These are phyloP conservation scores for Gonapodya prolifera DNA, from an alignment of 192 early-diverging fungal genomes.

Conservation along the genomic window DNA sequence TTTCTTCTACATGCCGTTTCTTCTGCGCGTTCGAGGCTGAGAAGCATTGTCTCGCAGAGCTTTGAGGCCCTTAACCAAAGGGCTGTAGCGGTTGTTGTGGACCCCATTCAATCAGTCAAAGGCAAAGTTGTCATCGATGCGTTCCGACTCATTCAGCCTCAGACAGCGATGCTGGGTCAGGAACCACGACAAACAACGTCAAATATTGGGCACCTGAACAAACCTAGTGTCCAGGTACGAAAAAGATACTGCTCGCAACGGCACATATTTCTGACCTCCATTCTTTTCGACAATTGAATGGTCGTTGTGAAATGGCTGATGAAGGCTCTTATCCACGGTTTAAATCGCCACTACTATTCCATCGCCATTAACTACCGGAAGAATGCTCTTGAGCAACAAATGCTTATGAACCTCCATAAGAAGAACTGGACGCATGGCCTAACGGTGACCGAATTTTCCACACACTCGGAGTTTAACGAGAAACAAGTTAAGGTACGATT, in stretches of 20 bases:
- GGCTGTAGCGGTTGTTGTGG: constrained; percentile 95
- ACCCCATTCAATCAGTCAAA: constrained; percentile 99
- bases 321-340: constrained; percentile 84
- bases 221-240: constrained; percentile 81
- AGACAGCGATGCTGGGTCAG: constrained; percentile 67
- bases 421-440: constrained; percentile 98
- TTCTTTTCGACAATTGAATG: too few species aligned
- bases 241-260: neutral
- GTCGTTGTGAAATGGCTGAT: too few species aligned
- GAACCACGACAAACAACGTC: constrained; percentile 97
- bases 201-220: constrained; percentile 96
- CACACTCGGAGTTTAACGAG: constrained; percentile 75
- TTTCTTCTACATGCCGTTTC: neutral
- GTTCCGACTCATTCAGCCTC: constrained; percentile 91
- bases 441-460: constrained; percentile 63
- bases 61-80: constrained; percentile 90
- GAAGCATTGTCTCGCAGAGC: constrained; percentile 29
- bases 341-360: constrained; percentile 98
- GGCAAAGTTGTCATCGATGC: constrained; percentile 99
- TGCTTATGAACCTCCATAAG: constrained; percentile 97
- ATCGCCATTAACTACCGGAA: constrained; percentile 99
- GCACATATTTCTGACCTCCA: too few species aligned
- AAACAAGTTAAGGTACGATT: constrained; percentile 60
- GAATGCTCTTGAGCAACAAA: constrained; percentile 98
- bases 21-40: neutral